Conservation (phyloP, 2,329 filamentous ascomycete genomes). For the Cordyceps farinosa region DNA sequence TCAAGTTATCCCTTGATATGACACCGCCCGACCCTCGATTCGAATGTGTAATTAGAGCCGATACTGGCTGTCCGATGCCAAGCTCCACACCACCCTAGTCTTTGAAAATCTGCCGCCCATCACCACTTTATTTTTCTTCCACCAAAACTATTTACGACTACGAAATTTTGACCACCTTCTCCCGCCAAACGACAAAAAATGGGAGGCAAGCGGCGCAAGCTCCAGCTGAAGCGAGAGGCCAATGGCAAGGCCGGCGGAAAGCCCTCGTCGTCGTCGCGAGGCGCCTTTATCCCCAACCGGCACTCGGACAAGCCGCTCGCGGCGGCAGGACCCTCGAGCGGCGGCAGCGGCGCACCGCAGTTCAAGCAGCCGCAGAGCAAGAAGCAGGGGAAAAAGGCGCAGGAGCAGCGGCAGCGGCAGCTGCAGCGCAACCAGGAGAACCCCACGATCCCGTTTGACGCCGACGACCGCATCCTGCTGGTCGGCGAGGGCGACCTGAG, state of each 20-base stretch:
- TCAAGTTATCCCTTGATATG: too few species aligned
- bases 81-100: neutral
- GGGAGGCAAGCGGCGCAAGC: conserved; percentile 15
- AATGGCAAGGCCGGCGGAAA: neutral
- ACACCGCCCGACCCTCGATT: neutral
- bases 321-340: conserved; percentile 6
- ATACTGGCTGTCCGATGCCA: neutral
- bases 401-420: conserved; percentile 18
- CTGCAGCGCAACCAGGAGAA: conserved; percentile 28
- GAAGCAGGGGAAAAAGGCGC: conserved; percentile 19
- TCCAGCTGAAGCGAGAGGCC: conserved; percentile 2
- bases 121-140: conserved; percentile 10
- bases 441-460: conserved; percentile 64
- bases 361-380: neutral
- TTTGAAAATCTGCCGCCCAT: conserved; percentile 1
- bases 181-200: neutral
- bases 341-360: neutral
- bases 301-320: conserved; percentile 16
- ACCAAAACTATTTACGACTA: neutral
- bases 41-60: neutral
- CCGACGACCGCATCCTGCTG: conserved; percentile 66
- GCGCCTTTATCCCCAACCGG: conserved; percentile 12
- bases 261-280: neutral
- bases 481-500: conserved; percentile 80
- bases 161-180: neutral